These are phyloP conservation scores for Gaeumannomyces tritici DNA, from an alignment of 2,329 filamentous ascomycete genomes.

Conservation along the genomic window DNA sequence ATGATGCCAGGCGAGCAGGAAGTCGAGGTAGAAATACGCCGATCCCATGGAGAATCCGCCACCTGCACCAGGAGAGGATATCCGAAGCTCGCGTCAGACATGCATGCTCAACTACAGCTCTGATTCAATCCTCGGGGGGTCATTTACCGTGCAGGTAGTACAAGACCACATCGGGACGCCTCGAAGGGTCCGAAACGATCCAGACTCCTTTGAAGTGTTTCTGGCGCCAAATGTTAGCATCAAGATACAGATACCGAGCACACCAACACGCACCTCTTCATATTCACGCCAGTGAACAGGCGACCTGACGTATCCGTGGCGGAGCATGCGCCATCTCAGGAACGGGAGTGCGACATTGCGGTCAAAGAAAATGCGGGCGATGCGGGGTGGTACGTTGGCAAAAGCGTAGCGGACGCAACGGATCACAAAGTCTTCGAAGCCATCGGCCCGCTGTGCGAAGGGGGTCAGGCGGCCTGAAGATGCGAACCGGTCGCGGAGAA, in stretches of 20 bases:
- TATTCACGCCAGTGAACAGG: conserved; percentile 55
- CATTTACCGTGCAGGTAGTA: conserved; percentile 69
- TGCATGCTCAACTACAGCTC: not conserved
- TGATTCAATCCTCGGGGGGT: not conserved
- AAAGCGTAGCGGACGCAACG: conserved; percentile 73
- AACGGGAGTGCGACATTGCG: conserved; percentile 66
- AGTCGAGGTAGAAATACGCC: conserved; percentile 76
- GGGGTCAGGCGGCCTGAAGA: conserved; percentile 35
- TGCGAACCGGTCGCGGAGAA: conserved; percentile 46
- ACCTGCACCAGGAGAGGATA: conserved; percentile 31
- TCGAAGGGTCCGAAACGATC: conserved; percentile 51
- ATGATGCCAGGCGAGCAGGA: conserved; percentile 62
- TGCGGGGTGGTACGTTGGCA: conserved; percentile 54
- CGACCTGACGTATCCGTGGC: conserved; percentile 55
- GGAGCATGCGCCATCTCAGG: conserved; percentile 62
- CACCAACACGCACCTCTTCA: conserved; percentile 28
- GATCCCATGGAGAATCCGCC: conserved; percentile 82
- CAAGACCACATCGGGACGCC: conserved; percentile 63
- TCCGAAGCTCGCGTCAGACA: not conserved
- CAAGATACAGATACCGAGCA: not conserved
- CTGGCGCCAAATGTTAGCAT: conserved; percentile 16
- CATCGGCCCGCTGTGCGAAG: conserved; percentile 59
- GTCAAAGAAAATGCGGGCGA: conserved; percentile 70
- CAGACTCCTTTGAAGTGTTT: conserved; percentile 55
- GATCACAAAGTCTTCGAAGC: conserved; percentile 70